These are phyloP conservation scores for Heritiera fomes DNA, from an alignment of 345 rosid genomes.

Conservation along the genomic window DNA sequence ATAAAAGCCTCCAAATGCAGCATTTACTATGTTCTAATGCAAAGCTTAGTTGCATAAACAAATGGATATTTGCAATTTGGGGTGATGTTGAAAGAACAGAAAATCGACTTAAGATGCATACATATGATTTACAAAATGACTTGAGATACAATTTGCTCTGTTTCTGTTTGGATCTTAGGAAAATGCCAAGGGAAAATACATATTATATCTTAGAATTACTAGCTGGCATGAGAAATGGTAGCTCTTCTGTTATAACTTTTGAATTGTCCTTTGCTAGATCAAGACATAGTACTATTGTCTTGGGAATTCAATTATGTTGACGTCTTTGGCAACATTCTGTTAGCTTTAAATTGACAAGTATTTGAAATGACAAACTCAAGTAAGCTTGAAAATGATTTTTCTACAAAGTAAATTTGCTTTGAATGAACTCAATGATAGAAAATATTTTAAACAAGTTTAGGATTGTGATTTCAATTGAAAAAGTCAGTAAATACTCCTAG, in stretches of 20 bases:
- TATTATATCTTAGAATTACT: background rate
- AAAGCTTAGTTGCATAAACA: background rate
- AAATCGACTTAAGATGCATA: background rate
- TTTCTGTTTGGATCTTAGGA: background rate
- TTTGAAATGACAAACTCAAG: too few species aligned
- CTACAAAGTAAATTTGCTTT: too few species aligned
- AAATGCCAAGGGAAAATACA: background rate
- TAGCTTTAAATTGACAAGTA: too few species aligned
- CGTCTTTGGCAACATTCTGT: background rate
- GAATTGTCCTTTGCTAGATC: background rate
- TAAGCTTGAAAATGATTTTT: too few species aligned
- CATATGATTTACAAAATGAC: background rate
- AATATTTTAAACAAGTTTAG: too few species aligned
- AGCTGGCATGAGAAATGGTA: background rate
- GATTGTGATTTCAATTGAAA: too few species aligned
- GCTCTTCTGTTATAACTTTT: background rate
- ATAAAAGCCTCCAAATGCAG: background rate
- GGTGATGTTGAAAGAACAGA: background rate
- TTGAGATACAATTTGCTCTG: background rate
- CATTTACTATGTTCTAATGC: slow-evolving; percentile 10
- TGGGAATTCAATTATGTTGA: background rate
- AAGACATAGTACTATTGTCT: slow-evolving; percentile 3
- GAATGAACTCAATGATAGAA: too few species aligned
- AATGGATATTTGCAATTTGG: too few species aligned
- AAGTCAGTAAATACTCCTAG: too few species aligned